A percentile compares a stretch with the other conserved stretches of the same genome.
phyloP scores from a whole-genome alignment of 495 filamentous ascomycete genomes.

The Neurospora terricola region DNA sequence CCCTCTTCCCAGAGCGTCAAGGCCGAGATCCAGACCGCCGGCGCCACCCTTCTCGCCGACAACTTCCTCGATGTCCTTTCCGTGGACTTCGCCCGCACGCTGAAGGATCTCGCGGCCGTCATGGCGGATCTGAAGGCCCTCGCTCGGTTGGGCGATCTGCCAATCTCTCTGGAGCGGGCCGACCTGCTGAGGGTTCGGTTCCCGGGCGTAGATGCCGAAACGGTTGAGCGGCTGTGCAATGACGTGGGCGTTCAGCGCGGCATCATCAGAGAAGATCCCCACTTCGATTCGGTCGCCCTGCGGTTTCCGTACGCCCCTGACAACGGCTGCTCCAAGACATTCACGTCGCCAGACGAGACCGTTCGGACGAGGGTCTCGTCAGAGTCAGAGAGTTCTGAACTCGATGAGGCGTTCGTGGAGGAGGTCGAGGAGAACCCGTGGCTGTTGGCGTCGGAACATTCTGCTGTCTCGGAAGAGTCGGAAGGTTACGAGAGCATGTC shows the following conservation, averaged over 20 bases:
- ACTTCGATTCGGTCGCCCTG: too few species aligned
- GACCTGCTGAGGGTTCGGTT: slow-evolving; percentile 67
- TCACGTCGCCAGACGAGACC: slow-evolving; percentile 43
- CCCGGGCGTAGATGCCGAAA: slow-evolving; percentile 76
- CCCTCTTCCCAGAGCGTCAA: slow-evolving; percentile 25
- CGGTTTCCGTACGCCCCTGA: slow-evolving; percentile 75
- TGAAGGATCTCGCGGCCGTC: slow-evolving; percentile 71
- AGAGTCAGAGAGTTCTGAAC: slow-evolving; percentile 32
- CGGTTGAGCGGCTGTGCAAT: slow-evolving; percentile 73
- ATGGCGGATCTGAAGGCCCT: slow-evolving; percentile 75
- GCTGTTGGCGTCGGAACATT: slow-evolving; percentile 25
- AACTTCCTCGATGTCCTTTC: slow-evolving; percentile 77
- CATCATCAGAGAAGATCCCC: slow-evolving; percentile 67
- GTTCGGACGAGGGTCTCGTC: slow-evolving; percentile 34
- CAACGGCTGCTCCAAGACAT: slow-evolving; percentile 15
- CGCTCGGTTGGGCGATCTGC: slow-evolving; percentile 68
- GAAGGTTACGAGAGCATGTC: slow-evolving; percentile 40
- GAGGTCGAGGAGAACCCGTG: slow-evolving; percentile 37
- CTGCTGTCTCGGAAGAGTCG: slow-evolving; percentile 20
- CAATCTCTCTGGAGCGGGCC: slow-evolving; percentile 57
- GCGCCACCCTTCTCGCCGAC: slow-evolving; percentile 57
- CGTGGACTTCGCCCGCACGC: slow-evolving; percentile 76
- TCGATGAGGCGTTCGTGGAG: slow-evolving; percentile 7
- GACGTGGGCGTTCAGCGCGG: slow-evolving; percentile 78
- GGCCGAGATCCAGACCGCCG: slow-evolving; percentile 16